phyloP scores from a whole-genome alignment of 108 stramenopile genomes.

The Nannochloropsis oceanica region DNA sequence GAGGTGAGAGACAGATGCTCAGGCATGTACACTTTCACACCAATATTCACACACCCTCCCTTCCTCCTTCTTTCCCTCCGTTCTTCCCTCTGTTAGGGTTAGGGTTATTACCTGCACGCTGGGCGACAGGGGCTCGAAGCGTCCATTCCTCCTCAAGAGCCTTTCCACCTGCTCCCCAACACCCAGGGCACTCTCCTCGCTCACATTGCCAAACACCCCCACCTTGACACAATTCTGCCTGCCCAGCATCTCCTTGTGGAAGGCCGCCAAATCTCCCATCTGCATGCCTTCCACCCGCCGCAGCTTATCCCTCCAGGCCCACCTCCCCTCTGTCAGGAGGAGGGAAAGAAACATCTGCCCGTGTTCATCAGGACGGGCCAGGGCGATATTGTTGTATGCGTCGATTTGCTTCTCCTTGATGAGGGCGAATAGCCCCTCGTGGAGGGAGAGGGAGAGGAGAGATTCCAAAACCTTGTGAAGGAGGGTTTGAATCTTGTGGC shows the following conservation, averaged over 20 bases:
- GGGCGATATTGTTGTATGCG: conserved; percentile 35
- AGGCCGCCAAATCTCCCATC: conserved; percentile 24
- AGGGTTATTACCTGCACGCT: background rate
- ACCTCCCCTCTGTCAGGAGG: conserved; percentile 38
- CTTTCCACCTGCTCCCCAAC: conserved; percentile 15
- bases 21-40: background rate
- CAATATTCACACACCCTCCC: background rate
- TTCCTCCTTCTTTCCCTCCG: background rate
- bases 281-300: background rate
- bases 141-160: background rate
- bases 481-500: conserved; percentile 54
- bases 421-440: conserved; percentile 39
- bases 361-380: conserved; percentile 47
- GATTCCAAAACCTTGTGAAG: conserved; percentile 43
- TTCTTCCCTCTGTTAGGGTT: too few relatives aligned
- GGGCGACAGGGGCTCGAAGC: background rate
- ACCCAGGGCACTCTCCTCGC: conserved; percentile 35
- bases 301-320: conserved; percentile 30
- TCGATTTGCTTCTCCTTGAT: conserved; percentile 37
- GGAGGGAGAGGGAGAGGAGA: conserved; percentile 7
- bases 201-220: conserved; percentile 50
- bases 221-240: conserved; percentile 27
- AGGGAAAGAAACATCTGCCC: background rate
- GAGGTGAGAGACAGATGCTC: background rate
- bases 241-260: conserved; percentile 30